Evolutionary conservation across 768 basidiomycete genomes (phyloP).

Genomic region (Clitopilus hobsonii): DNA sequence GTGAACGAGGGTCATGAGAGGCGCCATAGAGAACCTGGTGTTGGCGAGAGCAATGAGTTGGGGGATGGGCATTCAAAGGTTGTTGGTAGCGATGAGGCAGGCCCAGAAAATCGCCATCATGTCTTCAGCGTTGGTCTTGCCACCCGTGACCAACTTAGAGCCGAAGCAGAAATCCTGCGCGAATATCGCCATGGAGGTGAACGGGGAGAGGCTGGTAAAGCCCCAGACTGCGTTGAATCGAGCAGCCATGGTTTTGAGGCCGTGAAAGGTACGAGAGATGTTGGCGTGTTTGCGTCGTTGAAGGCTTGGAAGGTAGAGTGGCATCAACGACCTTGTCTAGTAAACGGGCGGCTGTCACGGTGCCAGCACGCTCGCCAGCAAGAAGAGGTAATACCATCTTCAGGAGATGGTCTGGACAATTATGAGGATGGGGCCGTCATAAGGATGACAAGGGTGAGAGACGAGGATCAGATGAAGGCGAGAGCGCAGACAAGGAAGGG

Average conservation of each 20-base stretch:
- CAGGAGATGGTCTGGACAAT: no score
- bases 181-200: conserved; percentile 88
- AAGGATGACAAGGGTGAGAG: no score
- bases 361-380: conserved; percentile 56
- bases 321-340: conserved; percentile 72
- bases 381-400: no score
- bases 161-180: conserved; percentile 98
- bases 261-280: conserved; percentile 38
- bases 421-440: no score
- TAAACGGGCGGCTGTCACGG: conserved; percentile 70
- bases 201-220: conserved; percentile 61
- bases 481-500: no score
- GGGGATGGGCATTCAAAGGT: conserved; percentile 84
- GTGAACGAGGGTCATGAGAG: conserved; percentile 58
- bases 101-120: conserved; percentile 99
- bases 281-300: conserved; percentile 62
- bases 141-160: conserved; percentile 78
- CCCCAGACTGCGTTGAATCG: conserved; percentile 74
- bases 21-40: conserved; percentile 78
- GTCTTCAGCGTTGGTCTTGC: conserved; percentile 61
- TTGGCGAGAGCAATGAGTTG: conserved; percentile 72
- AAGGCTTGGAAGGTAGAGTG: conserved; percentile 89
- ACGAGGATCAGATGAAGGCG: no score
- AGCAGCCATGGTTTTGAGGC: conserved; percentile 41
- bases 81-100: conserved; percentile 83